Percentiles rank a stretch among this genome's conserved stretches.
Conservation (phyloP, 2,329 filamentous ascomycete species). For the Phaeosphaeriaceae sp. region DNA sequence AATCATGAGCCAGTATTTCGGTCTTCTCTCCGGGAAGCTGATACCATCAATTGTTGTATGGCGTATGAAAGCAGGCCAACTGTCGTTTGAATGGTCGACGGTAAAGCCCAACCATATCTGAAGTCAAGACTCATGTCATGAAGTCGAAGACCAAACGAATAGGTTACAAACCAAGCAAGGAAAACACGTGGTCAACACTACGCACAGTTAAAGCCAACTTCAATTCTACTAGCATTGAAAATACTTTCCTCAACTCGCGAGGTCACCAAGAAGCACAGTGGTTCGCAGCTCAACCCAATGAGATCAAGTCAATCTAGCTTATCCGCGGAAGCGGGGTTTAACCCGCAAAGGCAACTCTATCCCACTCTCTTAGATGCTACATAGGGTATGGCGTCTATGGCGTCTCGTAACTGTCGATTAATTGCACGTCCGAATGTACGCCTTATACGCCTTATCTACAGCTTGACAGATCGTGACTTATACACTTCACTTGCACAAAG, state of each 20-base stretch:
- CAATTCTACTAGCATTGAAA: neutral
- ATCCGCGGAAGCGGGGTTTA: slow-evolving; percentile 16
- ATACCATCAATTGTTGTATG: no score
- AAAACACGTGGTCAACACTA: no score
- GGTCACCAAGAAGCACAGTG: neutral
- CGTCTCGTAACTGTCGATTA: neutral
- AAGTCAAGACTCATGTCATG: no score
- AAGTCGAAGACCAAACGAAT: no score
- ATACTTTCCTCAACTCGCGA: neutral
- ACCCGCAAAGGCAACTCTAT: slow-evolving; percentile 12
- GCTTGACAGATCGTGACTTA: neutral
- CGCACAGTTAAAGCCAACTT: no score
- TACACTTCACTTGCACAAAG: neutral
- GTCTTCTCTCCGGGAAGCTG: no score
- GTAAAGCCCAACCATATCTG: no score
- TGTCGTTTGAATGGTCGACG: no score
- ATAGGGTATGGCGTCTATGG: slow-evolving; percentile 6
- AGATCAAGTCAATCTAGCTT: neutral
- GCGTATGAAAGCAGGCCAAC: no score
- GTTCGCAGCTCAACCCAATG: neutral
- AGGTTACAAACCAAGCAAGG: no score
- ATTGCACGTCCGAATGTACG: neutral
- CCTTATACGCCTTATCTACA: slow-evolving; percentile 1
- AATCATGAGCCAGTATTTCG: no score
- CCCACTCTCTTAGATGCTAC: neutral